phyloP scores from a whole-genome alignment of 73 alveolate species.

The Paramecium sonneborni region DNA sequence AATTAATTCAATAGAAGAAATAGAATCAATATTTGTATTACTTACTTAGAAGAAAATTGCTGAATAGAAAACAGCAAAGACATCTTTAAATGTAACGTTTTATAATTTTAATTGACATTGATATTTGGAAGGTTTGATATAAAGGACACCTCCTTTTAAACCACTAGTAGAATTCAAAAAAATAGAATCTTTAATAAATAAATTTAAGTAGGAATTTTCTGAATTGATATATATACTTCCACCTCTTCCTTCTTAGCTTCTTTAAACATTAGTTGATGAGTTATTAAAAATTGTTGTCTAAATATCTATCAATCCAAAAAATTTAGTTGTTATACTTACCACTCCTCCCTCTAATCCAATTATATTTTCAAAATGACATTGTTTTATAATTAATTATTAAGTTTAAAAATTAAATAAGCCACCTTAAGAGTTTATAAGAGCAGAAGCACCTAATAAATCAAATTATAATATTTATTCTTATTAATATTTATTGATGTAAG shows the following conservation, averaged over 20 bases:
- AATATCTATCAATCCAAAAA: neutral
- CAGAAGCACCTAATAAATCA: neutral
- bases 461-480: neutral
- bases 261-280: neutral
- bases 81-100: neutral
- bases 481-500: neutral
- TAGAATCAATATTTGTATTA: neutral
- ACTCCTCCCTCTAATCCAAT: slow-evolving; percentile 2
- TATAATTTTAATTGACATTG: neutral
- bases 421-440: neutral
- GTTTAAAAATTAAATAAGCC: neutral
- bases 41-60: neutral
- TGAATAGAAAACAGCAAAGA: neutral
- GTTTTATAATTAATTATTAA: neutral
- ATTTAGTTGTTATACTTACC: neutral
- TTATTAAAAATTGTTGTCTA: neutral
- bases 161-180: neutral
- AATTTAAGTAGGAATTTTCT: neutral
- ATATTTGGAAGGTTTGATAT: neutral
- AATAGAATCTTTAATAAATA: neutral
- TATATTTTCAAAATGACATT: neutral
- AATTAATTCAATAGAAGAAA: neutral
- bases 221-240: neutral
- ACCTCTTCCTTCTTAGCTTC: neutral
- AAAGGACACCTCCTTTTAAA: neutral